Base-by-base conservation (phyloP, 257 asterid genomes). In the Nicotiana tabacum region DNA sequence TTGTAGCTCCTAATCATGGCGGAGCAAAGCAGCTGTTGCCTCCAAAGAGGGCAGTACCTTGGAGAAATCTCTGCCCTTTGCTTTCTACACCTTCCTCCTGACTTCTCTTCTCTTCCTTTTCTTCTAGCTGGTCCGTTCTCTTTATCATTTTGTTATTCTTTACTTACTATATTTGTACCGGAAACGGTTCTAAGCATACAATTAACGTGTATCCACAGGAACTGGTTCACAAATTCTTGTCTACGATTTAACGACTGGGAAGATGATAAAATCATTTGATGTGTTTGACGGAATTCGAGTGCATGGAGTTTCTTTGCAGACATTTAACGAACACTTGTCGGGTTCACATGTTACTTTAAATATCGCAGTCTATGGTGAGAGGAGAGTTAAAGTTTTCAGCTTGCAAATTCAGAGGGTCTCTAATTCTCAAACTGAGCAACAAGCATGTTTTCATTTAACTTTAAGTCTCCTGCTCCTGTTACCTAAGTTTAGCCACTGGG, bases 11-110 rank as follows among this genome's bases (percentile, higher is more conserved):
- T 43, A 65, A 84, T 84, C 21, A 74, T 72, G 93, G 83, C 55
- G 67, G 79, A 85, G 83, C 82, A 68, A 58, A 74, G 68, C 66
- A 83, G 57, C 33, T 87, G 89, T 86, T 83, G 62, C 69, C 92
- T 93, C 83, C 87, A 82, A 37, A 84, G 91, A 43, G 95, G 98
- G 43, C 89, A 86, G 65, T 96, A 96, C 89, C 88, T 96, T 15
- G 99, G 99, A 81, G 99, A 96, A 66, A 91, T 94, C 60, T 94
- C 99, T 6, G 99, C 99, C 18, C 94, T 96, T 74, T 93, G 96
- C 83, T 93, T 96, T 84, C 92, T 96, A 79, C 94, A 88, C 37
- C 93, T 90, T 76, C 97, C 98, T 16, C 78, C 87, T 74, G 87
- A 85, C 69, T 57, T 89, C 57, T 88, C 94, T 33, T 78, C 92